Evolutionary conservation across 164 flowering plant species (phyloP).

Genomic region (Chimonanthus praecox): DNA sequence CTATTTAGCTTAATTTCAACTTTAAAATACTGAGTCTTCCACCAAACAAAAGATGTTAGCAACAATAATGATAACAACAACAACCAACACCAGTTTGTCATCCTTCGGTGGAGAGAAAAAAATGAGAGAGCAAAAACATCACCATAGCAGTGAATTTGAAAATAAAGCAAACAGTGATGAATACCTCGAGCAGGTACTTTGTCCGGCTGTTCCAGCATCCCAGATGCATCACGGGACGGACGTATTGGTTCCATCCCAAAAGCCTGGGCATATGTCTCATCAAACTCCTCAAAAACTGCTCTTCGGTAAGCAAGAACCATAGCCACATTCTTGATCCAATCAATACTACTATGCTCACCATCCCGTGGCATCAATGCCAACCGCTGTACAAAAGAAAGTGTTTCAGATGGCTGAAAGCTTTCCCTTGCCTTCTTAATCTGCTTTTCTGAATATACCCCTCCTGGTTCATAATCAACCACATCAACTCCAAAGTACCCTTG

Average conservation of each 20-base stretch:
- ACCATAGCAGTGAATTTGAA: background rate
- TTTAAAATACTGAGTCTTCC: background rate
- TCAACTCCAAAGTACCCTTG: constrained; percentile 67
- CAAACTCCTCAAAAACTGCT: constrained; percentile 81
- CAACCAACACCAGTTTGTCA: too few relatives aligned
- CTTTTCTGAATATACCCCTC: constrained; percentile 48
- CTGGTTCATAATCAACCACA: constrained; percentile 65
- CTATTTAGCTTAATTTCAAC: background rate
- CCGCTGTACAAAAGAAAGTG: constrained; percentile 49
- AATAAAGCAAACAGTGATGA: background rate
- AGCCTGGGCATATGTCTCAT: constrained; percentile 93
- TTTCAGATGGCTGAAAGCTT: constrained; percentile 45
- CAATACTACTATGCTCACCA: constrained; percentile 29
- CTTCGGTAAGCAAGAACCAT: constrained; percentile 53
- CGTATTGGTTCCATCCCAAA: constrained; percentile 57
- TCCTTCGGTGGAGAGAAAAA: background rate
- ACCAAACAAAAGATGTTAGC: too few relatives aligned
- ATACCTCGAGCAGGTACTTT: constrained; percentile 54
- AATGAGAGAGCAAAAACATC: background rate
- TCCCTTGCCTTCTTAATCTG: constrained; percentile 68
- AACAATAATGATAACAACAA: background rate
- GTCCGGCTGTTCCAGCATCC: constrained; percentile 22
- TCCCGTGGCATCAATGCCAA: constrained; percentile 49
- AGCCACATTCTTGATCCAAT: constrained; percentile 51
- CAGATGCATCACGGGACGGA: constrained; percentile 23